These are phyloP conservation scores for Solanum pimpinellifolium DNA, from an alignment of 257 asterid species.

Conservation along the genomic window DNA sequence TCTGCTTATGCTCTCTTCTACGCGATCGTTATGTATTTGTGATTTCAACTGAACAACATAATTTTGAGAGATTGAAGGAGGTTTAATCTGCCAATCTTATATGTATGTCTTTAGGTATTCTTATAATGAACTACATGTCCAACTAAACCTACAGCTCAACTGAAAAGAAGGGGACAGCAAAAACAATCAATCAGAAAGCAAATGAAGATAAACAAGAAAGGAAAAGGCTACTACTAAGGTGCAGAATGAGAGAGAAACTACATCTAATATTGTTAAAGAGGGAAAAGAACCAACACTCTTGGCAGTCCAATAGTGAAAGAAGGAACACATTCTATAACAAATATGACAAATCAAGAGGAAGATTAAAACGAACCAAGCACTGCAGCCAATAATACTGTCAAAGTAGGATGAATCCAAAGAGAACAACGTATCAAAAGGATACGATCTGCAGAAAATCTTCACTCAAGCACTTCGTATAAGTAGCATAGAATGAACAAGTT, in stretches of 20 bases:
- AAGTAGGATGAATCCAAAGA: neutral
- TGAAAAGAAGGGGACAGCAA: neutral
- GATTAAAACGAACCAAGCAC: neutral
- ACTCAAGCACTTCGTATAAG: neutral
- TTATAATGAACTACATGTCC: neutral
- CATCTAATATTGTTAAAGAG: neutral
- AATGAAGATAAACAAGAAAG: neutral
- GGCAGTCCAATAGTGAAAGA: neutral
- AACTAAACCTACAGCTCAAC: neutral
- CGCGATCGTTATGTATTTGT: constrained; percentile 25
- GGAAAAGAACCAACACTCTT: neutral
- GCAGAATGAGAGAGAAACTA: neutral
- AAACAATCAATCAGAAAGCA: neutral
- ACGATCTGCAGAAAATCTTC: neutral
- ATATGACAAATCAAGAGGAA: neutral
- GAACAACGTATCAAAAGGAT: neutral
- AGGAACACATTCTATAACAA: neutral
- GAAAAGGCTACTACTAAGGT: neutral
- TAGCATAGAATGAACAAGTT: neutral
- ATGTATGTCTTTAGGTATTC: neutral
- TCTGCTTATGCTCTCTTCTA: constrained; percentile 29
- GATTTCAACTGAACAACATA: neutral
- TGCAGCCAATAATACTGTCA: neutral
- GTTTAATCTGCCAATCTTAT: neutral
- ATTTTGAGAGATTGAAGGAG: neutral